Percentiles rank a stretch among this genome's conserved stretches.
Evolutionary conservation across 495 filamentous ascomycete genomes (phyloP).

Genomic region (Podospora comata): DNA sequence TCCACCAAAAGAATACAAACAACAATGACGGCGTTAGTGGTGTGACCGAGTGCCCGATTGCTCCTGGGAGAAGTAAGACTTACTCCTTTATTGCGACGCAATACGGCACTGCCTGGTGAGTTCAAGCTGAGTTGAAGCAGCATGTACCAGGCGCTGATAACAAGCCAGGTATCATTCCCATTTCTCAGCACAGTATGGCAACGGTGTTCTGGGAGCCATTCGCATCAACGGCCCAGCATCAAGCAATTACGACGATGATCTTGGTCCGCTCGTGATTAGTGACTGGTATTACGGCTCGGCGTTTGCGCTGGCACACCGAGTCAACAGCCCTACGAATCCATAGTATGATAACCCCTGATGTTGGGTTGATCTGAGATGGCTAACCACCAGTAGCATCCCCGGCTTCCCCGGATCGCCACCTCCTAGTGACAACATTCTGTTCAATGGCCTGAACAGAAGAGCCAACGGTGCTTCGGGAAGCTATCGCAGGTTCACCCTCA

Average conservation of each 20-base stretch:
- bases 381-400: conserved; percentile 17
- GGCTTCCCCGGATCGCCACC: conserved; percentile 34
- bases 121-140: background rate
- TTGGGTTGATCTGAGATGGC: background rate
- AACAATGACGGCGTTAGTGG: conserved; percentile 44
- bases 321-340: conserved; percentile 28
- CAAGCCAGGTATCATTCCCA: conserved; percentile 52
- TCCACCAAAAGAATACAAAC: conserved; percentile 41
- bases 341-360: conserved; percentile 1
- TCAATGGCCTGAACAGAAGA: conserved; percentile 43
- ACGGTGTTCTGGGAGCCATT: conserved; percentile 50
- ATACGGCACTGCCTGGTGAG: conserved; percentile 42
- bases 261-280: conserved; percentile 42
- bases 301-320: conserved; percentile 20
- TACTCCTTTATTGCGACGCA: conserved; percentile 51
- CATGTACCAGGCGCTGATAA: background rate
- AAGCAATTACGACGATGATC: conserved; percentile 51
- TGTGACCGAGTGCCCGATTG: conserved; percentile 50
- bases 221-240: conserved; percentile 55
- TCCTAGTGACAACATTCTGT: conserved; percentile 31
- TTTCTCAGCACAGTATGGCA: conserved; percentile 52
- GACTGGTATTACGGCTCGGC: conserved; percentile 44
- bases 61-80: conserved; percentile 42
- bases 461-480: conserved; percentile 30
- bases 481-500: conserved; percentile 38